phyloP scores from a whole-genome alignment of 192 early-diverging fungal genomes.

The Coemansia sp. region DNA sequence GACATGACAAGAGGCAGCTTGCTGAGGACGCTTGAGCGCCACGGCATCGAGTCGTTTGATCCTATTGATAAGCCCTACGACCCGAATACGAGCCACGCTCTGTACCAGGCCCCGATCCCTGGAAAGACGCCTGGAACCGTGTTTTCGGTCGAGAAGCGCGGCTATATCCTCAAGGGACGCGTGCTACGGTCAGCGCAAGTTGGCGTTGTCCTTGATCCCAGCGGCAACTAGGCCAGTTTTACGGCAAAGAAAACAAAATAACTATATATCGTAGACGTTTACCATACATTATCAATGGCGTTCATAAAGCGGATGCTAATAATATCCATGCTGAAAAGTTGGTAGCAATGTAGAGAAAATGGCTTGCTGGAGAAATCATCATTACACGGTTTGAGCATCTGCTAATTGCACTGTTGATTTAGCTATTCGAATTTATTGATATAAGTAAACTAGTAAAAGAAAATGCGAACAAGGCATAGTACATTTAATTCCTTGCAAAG shows the following conservation, averaged over 20 bases:
- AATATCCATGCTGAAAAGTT: no score
- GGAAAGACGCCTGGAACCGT: conserved; percentile 89
- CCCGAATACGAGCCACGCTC: conserved; percentile 90
- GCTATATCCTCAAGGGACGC: conserved; percentile 91
- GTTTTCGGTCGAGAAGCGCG: conserved; percentile 87
- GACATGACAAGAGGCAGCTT: conserved; percentile 85
- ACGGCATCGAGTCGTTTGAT: conserved; percentile 81
- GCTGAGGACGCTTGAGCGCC: conserved; percentile 80
- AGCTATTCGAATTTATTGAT: no score
- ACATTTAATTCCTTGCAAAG: background rate
- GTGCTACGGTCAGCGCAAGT: conserved; percentile 95
- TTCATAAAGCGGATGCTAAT: background rate
- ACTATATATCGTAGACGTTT: background rate
- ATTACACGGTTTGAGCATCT: no score
- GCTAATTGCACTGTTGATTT: no score
- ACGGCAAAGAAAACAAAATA: background rate
- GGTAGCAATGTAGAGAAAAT: no score
- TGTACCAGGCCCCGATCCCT: conserved; percentile 89
- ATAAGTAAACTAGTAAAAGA: no score
- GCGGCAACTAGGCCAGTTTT: conserved; percentile 28
- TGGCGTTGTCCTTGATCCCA: conserved; percentile 79
- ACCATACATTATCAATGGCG: background rate
- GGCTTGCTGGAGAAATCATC: no score
- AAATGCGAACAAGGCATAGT: background rate
- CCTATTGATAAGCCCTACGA: conserved; percentile 92